Evolutionary conservation across 2,329 filamentous ascomycete genomes (phyloP), one percentile per base, ranked within the genome.

Genomic region (Aspergillus vadensis): DNA sequence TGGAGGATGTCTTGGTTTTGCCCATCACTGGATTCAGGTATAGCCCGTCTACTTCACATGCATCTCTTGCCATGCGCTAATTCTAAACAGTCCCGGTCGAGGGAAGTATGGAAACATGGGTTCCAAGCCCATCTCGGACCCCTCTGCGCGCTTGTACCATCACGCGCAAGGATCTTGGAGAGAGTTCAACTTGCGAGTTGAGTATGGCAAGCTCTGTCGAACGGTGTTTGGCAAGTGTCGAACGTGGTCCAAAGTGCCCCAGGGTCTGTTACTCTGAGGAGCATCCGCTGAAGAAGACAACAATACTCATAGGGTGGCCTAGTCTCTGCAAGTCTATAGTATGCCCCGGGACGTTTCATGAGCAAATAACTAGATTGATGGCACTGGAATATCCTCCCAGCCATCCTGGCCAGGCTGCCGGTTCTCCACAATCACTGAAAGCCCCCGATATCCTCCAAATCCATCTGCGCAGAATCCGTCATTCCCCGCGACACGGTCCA

Each of bases 1-100:
- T 73, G 2, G 70, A 68, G 5, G 72, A 74, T 57, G 69, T 73
- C 9, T 52, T 75, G 43, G 66, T 75, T n/a, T 63, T 75, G 4
- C 72, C 73, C 0, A 75, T 75, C 43, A 74, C 73, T 1, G 72
- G 69, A 3, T 75, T 75, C 51, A 74, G 71, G 71, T 74, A 66
- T 39, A 14, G 12, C 30, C 5, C 30, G 1, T 36, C 30, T 36
- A 2, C 12, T 36, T 14, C 12, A 14, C 30, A 5, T 14, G 12
- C 12, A 36, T 32, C 10, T 36, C 10, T 2, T 36, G 5, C 1
- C 10, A 6, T 5, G 12, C 23, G 49, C 41, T 58, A 17, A 52
- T 52, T 10, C n/a, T 14, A 14, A 2, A n/a, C 39, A 71, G 67
- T 25, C 69, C 68, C 0, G 72, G 71, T n/a, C 66, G 72, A 12